Evolutionary conservation across 352 stramenopile species (phyloP), one percentile per base, ranked within the genome.

Genomic region (Globisporangium acanthophoron): DNA sequence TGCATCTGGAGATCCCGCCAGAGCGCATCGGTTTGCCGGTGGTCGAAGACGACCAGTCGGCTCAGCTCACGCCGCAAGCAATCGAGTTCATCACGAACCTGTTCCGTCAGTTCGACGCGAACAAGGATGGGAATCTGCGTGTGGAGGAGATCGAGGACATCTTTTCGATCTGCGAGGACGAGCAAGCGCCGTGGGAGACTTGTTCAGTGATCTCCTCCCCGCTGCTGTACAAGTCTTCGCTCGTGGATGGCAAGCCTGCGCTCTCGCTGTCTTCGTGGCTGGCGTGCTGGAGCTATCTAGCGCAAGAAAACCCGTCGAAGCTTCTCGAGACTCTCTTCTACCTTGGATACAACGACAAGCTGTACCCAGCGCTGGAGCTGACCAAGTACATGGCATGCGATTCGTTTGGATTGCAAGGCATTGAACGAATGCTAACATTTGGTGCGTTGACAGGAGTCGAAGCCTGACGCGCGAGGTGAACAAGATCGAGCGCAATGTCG

Each of bases 91-190:
- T 95, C 11, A 87, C 73, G 12, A 78, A 78, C 43, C 37, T 96
- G 45, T 85, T 94, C 47, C 74, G 78, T 21, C 85, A 94, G 56
- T 95, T 94, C 68, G 85, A 93, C 62, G 73, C 69, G 6, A 85
- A 94, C 65, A 90, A 91, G 66, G 84, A 94, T 58, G 76, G 80
- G 43, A 81, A 84, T 24, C 71, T 96, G 48, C 66, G 61, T 2
- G 68, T 81, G 40, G 76, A 86, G 48, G 81, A 94, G 33, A 58
- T 94, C 47, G 71, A 87, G 31, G 76, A 76, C 43, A 81, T 96
- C 57, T 96, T 96, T 59, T 87, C 79, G 8, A 94, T 96, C 62
- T 90, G 77, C 58, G 77, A 88, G 39, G 77, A 92, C 47, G 76
- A 76, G 45, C 59, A 72, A 55, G 66, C 80, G 24, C 83, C 82